Conservation (phyloP, 75 land plant species). For the Adiantum capillusveneris region DNA sequence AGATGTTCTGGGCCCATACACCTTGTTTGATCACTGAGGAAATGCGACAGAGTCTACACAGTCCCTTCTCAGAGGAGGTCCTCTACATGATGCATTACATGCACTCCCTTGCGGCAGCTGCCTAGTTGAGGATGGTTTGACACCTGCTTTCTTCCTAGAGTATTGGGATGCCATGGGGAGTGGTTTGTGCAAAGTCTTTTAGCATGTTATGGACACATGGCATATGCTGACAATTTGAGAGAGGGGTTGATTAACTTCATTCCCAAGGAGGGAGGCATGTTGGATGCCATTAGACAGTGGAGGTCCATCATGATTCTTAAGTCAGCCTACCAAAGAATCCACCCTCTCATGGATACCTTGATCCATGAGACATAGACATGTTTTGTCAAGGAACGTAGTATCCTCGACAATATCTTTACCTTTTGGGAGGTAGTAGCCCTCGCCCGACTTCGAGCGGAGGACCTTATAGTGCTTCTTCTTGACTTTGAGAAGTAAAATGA, state of each 20-base stretch:
- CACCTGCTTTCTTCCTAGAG: background rate
- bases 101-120: background rate
- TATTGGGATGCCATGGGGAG: background rate
- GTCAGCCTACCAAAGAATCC: background rate
- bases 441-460: background rate
- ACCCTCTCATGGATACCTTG: background rate
- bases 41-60: too few species aligned
- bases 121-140: background rate
- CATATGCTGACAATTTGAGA: background rate
- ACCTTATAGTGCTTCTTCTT: background rate
- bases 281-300: background rate
- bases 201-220: background rate
- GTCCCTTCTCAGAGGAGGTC: too few species aligned
- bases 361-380: background rate
- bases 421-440: background rate
- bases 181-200: background rate
- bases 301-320: background rate
- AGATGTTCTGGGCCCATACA: too few species aligned
- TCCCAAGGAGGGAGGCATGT: background rate
- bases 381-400: background rate
- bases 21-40: too few species aligned
- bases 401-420: background rate
- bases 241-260: background rate
- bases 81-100: background rate
- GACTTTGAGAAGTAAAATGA: conserved; percentile 1